phyloP scores from a whole-genome alignment of 305 asterid genomes.

The Ajuga reptans region DNA sequence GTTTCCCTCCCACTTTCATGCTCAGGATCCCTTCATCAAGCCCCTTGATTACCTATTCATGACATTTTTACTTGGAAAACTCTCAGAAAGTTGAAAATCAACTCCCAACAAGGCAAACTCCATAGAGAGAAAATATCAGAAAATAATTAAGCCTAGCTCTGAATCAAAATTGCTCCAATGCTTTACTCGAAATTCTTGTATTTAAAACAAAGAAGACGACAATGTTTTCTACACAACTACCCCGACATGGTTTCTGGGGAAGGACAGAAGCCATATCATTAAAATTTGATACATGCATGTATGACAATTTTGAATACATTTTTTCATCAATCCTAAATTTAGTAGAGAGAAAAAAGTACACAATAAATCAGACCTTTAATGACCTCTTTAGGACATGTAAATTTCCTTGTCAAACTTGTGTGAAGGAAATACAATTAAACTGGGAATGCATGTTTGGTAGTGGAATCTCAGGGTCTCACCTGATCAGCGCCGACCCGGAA shows the following conservation, averaged over 20 bases:
- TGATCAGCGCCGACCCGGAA: conserved; percentile 90
- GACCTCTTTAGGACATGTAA: not conserved
- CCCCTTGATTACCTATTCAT: conserved; percentile 75
- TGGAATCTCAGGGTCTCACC: conserved; percentile 37
- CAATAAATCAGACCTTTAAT: too few relatives aligned
- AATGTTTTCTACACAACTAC: not conserved
- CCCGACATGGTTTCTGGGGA: not conserved
- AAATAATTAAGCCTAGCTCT: too few relatives aligned
- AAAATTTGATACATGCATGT: not conserved
- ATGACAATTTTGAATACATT: not conserved
- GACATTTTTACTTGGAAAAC: not conserved
- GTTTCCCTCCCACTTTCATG: conserved; percentile 93
- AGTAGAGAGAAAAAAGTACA: too few relatives aligned
- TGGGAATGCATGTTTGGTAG: not conserved
- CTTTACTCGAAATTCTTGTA: not conserved
- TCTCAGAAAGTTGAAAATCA: not conserved
- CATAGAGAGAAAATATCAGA: not conserved
- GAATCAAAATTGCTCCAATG: not conserved
- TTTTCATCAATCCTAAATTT: not conserved
- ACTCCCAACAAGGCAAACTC: not conserved
- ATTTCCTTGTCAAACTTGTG: not conserved
- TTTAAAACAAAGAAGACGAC: not conserved
- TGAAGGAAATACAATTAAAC: not conserved
- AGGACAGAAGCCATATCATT: not conserved
- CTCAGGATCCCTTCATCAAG: conserved; percentile 85